These are phyloP conservation scores for Lolium rigidum DNA, from an alignment of 176 grass and related monocot species.

Conservation along the genomic window DNA sequence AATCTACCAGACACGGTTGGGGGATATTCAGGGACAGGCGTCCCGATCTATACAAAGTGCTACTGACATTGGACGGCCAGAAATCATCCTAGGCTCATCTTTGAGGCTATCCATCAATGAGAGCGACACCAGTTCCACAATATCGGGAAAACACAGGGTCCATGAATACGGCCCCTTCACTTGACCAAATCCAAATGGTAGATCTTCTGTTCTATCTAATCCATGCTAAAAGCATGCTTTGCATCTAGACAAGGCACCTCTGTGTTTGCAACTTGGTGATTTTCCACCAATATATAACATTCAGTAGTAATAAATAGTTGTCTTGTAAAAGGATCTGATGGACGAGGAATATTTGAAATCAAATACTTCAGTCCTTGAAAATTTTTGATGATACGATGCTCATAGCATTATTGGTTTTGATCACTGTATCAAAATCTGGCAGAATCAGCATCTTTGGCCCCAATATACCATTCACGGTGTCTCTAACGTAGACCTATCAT, in stretches of 20 bases:
- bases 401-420: neutral
- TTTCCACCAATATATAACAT: slow-evolving; percentile 1
- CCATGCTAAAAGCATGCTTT: neutral
- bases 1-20: slow-evolving; percentile 74
- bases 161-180: neutral
- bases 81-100: slow-evolving; percentile 34
- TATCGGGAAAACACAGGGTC: slow-evolving; percentile 28
- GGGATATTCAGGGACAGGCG: slow-evolving; percentile 88
- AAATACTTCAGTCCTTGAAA: neutral
- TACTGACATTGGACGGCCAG: slow-evolving; percentile 74
- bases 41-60: slow-evolving; percentile 84
- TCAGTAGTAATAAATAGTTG: slow-evolving; percentile 7
- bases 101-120: neutral
- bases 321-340: slow-evolving; percentile 19
- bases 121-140: slow-evolving; percentile 7
- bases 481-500: neutral
- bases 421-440: neutral
- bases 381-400: neutral
- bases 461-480: slow-evolving; percentile 10
- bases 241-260: neutral
- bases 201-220: neutral
- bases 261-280: neutral
- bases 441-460: slow-evolving; percentile 33
- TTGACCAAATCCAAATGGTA: neutral
- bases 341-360: neutral